Conservation (phyloP, 2,329 filamentous ascomycete genomes). For the Trichoderma sp. region DNA sequence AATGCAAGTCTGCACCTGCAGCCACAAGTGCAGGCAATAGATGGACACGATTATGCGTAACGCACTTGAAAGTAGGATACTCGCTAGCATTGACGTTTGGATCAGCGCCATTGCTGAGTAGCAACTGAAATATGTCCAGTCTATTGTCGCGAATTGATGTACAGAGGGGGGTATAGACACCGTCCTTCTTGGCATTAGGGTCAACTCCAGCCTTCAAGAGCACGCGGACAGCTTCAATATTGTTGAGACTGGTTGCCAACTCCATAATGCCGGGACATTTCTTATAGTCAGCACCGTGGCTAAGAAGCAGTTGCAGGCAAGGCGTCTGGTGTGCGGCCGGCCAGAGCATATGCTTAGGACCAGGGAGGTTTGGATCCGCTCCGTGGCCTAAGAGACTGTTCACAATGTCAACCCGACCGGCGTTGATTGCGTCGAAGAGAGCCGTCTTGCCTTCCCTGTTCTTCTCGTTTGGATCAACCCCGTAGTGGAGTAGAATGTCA, state of each 20-base stretch:
- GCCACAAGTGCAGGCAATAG: conserved; percentile 57
- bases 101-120: conserved; percentile 56
- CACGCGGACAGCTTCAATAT: conserved; percentile 57
- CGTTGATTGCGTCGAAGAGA: conserved; percentile 59
- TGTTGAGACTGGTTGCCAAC: conserved; percentile 61
- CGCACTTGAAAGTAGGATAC: conserved; percentile 65
- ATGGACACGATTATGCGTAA: conserved; percentile 62
- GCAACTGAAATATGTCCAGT: conserved; percentile 57
- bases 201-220: conserved; percentile 58
- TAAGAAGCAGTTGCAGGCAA: conserved; percentile 57
- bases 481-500: conserved; percentile 59
- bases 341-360: conserved; percentile 68
- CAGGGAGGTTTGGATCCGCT: conserved; percentile 66
- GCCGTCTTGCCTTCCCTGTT: conserved; percentile 61
- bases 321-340: conserved; percentile 57
- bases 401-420: conserved; percentile 56
- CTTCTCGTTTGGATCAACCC: conserved; percentile 57
- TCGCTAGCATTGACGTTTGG: conserved; percentile 62
- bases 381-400: conserved; percentile 49
- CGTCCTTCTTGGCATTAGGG: conserved; percentile 61
- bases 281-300: conserved; percentile 56
- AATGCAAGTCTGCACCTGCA: conserved; percentile 57
- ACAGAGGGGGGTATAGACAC: conserved; percentile 65
- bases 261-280: conserved; percentile 64
- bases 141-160: conserved; percentile 66